Conservation (phyloP, 2,329 filamentous ascomycete species). For the Aureobasidium sp. region DNA sequence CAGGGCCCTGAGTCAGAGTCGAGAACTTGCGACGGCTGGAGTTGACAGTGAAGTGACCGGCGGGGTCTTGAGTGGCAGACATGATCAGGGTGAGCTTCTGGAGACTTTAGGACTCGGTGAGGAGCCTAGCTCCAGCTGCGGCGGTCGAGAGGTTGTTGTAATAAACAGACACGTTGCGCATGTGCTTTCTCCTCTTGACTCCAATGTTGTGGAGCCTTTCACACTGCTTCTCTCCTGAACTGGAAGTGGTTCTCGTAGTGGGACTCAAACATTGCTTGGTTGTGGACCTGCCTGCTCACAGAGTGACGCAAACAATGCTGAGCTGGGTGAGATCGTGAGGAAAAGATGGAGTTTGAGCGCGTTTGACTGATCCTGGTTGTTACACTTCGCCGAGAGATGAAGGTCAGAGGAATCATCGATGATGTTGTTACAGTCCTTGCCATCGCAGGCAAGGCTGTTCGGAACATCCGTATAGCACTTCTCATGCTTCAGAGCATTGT, state of each 20-base stretch:
- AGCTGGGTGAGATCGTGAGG: no score
- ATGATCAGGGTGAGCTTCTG: background rate
- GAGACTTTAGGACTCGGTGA: background rate
- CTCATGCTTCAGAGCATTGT: background rate
- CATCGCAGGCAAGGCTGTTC: background rate
- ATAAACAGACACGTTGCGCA: background rate
- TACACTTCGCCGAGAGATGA: background rate
- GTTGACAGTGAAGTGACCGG: background rate
- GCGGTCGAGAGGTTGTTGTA: background rate
- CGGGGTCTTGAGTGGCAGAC: background rate
- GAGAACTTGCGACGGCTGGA: background rate
- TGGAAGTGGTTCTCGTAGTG: constrained; percentile 17
- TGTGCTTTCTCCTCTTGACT: background rate
- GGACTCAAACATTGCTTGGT: constrained; percentile 16
- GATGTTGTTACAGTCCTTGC: background rate
- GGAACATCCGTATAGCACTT: background rate
- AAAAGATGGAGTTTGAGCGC: no score
- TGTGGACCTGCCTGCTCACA: constrained; percentile 18
- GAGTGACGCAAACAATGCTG: no score
- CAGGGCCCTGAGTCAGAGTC: background rate
- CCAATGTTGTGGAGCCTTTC: background rate
- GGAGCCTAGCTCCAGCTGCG: background rate
- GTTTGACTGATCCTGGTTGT: no score
- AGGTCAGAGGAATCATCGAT: background rate
- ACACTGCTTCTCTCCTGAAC: background rate